Base-by-base conservation (phyloP, 805 yeast species). In the Priceomyces haplophilus region DNA sequence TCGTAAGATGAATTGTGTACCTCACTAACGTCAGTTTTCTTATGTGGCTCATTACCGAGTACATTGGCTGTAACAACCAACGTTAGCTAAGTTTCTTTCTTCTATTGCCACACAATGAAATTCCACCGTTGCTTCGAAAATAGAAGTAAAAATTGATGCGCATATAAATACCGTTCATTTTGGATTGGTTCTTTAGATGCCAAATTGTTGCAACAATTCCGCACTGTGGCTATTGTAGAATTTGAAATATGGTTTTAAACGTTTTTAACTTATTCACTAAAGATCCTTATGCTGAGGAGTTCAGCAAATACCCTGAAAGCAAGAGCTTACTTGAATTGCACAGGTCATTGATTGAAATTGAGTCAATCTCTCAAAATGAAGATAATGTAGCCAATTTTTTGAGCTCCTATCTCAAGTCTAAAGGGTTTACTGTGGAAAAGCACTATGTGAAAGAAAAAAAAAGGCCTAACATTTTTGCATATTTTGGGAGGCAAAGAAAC, bases 401-500 rank as follows among this genome's bases (percentile, higher is more conserved):
- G 35, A 51, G 57, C 23, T 44, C 48, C 3, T 77, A 72, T 47
- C 64, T 80, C 27, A 52, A 54, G 18, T 35, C 45, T 1, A 55
- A 55, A 12, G 83, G 82, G 1, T 68, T 80, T 42, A 78, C 79
- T 0, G 84, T 81, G 3, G 82, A 82, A 50, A 39, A 55, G 21
- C 66, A 69, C 34, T 47, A 59, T 7, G 65, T 73, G 12, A 54
- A 60, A 16, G 59, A 52, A 11, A 57, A 45, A 7, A 50, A 53
- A 5, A 68, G 84, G 38, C 54, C 59, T 51, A 79, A 82, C 52
- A 64, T 83, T 29, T 83, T 76, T 51, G 86, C 85, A 3, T 82
- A 80, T 52, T 46, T 59, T 6, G 80, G 82, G 1, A 43, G 50
- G 1, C 53, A 54, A 15, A 67, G 79, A 44, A 56, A 76, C 49